phyloP scores from a whole-genome alignment of 768 basidiomycete genomes.

The Suillus alpinus region DNA sequence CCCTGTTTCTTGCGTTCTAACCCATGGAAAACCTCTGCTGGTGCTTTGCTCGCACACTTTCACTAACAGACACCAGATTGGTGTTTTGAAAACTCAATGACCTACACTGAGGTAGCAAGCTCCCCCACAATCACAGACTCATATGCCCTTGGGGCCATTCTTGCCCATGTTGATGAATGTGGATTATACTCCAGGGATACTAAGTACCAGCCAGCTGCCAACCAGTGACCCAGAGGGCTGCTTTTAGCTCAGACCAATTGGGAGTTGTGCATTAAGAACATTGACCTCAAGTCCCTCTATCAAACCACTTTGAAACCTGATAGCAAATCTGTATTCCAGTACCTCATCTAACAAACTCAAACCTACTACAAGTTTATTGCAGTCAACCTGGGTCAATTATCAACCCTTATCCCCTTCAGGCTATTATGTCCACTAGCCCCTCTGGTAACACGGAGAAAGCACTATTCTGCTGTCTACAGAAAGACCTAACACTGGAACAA shows the following conservation, averaged over 20 bases:
- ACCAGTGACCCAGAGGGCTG: conserved; percentile 1
- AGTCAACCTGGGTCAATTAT: not conserved
- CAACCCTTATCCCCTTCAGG: not conserved
- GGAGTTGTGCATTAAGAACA: not conserved
- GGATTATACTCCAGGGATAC: not conserved
- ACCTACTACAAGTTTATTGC: not conserved
- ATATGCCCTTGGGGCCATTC: not conserved
- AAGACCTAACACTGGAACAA: not conserved
- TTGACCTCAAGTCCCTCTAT: not conserved
- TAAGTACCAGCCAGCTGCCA: not conserved
- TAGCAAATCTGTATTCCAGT: not conserved
- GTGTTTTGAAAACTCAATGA: too few species aligned
- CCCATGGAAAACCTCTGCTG: too few species aligned
- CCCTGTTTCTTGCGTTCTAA: too few species aligned
- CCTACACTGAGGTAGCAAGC: not conserved
- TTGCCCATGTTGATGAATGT: not conserved
- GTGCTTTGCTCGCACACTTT: too few species aligned
- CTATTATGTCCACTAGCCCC: not conserved
- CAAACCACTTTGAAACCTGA: not conserved
- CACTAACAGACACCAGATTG: too few species aligned
- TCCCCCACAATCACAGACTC: not conserved
- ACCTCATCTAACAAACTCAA: not conserved
- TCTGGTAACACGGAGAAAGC: not conserved
- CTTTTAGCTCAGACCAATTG: conserved; percentile 6
- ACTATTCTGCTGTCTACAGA: not conserved